These are phyloP conservation scores for Gaertneriomyces sp. DNA, from an alignment of 192 early-diverging fungal species.

Conservation along the genomic window DNA sequence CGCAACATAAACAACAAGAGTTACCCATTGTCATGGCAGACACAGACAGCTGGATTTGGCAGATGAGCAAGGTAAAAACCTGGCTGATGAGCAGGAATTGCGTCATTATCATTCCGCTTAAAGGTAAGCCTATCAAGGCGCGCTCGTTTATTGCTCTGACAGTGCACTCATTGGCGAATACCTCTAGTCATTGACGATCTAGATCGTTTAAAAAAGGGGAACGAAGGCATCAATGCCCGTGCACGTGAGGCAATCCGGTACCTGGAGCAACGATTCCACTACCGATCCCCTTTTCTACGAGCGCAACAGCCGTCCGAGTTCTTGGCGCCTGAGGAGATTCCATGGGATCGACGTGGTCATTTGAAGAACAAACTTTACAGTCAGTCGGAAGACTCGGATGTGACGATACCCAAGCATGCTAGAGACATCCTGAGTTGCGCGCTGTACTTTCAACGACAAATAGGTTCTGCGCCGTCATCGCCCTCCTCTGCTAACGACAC, in stretches of 20 bases:
- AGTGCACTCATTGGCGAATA: not conserved
- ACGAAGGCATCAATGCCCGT: constrained; percentile 20
- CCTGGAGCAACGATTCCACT: constrained; percentile 50
- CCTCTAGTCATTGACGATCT: constrained; percentile 36
- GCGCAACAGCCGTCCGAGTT: constrained; percentile 36
- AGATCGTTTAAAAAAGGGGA: constrained; percentile 42
- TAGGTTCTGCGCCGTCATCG: not conserved
- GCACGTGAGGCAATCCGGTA: constrained; percentile 51
- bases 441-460: constrained; percentile 16
- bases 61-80: constrained; percentile 30
- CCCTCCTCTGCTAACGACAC: not conserved
- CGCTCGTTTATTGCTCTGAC: not conserved
- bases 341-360: constrained; percentile 9
- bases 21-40: constrained; percentile 30
- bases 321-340: not conserved
- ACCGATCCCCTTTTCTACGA: constrained; percentile 28
- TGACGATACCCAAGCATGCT: constrained; percentile 12
- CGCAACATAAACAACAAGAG: not conserved
- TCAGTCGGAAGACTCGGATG: not conserved
- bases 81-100: constrained; percentile 32
- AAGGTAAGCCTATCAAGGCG: constrained; percentile 12
- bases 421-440: constrained; percentile 21
- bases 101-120: constrained; percentile 29
- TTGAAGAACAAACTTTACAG: not conserved
- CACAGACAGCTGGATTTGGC: constrained; percentile 26